Percentiles rank a stretch among this genome's conserved stretches.
These are phyloP conservation scores for Neonectria faginata DNA, from an alignment of 2,329 filamentous ascomycete genomes.

Conservation along the genomic window DNA sequence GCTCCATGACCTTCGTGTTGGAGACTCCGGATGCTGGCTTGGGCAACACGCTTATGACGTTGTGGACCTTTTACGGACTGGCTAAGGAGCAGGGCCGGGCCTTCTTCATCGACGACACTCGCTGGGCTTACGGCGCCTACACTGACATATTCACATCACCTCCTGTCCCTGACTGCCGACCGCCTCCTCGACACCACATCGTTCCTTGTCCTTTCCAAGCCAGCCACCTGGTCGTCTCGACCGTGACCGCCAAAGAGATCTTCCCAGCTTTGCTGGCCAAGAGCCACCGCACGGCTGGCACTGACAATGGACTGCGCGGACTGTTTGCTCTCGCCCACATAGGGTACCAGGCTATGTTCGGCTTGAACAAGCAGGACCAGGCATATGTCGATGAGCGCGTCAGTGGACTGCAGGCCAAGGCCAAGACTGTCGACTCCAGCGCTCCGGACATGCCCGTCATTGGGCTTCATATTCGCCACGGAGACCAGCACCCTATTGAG, in stretches of 20 bases:
- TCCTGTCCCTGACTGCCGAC: slow-evolving; percentile 72
- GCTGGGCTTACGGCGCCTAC: slow-evolving; percentile 85
- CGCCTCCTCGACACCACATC: slow-evolving; percentile 80
- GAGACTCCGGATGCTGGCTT: slow-evolving; percentile 80
- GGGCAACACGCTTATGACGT: slow-evolving; percentile 78
- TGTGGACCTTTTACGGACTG: slow-evolving; percentile 88
- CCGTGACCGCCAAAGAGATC: slow-evolving; percentile 72
- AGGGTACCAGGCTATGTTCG: slow-evolving; percentile 81
- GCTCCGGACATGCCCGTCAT: slow-evolving; percentile 59
- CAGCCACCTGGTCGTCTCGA: slow-evolving; percentile 79
- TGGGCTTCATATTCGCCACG: slow-evolving; percentile 83
- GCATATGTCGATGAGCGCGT: slow-evolving; percentile 72
- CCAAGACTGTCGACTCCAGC: slow-evolving; percentile 54
- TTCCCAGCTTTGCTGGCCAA: slow-evolving; percentile 67
- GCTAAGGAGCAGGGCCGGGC: slow-evolving; percentile 78
- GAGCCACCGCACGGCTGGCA: slow-evolving; percentile 44
- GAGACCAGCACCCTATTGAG: slow-evolving; percentile 82
- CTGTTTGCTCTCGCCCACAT: slow-evolving; percentile 75
- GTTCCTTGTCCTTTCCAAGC: slow-evolving; percentile 83
- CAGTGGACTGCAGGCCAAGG: slow-evolving; percentile 63
- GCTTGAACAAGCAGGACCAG: slow-evolving; percentile 73
- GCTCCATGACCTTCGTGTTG: slow-evolving; percentile 81
- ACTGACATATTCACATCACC: slow-evolving; percentile 77
- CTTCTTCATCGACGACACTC: slow-evolving; percentile 87
- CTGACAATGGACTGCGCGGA: slow-evolving; percentile 53